Conservation (phyloP, 345 rosid species). For the Conringia planisiliqua region DNA sequence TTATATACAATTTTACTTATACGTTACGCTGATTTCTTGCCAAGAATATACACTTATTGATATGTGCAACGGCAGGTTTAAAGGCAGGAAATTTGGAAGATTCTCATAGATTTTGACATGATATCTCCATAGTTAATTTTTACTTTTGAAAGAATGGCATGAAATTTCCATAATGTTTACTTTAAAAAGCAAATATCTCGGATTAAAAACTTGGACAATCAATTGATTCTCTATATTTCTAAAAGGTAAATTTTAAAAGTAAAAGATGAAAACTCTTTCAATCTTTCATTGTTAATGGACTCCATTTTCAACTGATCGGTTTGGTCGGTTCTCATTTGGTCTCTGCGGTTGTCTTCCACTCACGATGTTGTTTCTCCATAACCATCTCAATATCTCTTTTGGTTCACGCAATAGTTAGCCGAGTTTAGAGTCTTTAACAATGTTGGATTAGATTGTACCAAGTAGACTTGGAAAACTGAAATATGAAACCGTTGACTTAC, state of each 20-base stretch:
- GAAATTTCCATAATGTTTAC: not conserved
- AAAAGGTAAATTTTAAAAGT: too few relatives aligned
- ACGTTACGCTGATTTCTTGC: not conserved
- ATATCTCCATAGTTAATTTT: not conserved
- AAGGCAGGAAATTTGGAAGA: not conserved
- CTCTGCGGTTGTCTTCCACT: constrained; percentile 66
- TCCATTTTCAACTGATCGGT: constrained; percentile 55
- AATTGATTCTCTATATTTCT: not conserved
- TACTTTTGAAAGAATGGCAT: too few relatives aligned
- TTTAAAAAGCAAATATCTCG: not conserved
- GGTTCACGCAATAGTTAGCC: constrained; percentile 12
- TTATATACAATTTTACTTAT: not conserved
- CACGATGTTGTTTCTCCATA: constrained; percentile 79
- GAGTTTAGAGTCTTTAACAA: constrained; percentile 46
- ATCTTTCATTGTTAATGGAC: constrained; percentile 41
- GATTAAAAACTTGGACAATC: not conserved
- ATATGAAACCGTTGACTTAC: not conserved
- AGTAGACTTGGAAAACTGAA: not conserved
- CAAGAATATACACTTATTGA: not conserved
- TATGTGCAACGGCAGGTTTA: not conserved
- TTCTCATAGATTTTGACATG: not conserved
- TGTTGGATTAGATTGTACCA: not conserved
- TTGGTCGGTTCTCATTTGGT: constrained; percentile 83
- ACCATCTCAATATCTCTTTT: constrained; percentile 21
- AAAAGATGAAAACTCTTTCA: constrained; percentile 34